These are phyloP conservation scores for Papiliotrema nemorosa DNA, from an alignment of 1,284 basidiomycete genomes.

Conservation along the genomic window DNA sequence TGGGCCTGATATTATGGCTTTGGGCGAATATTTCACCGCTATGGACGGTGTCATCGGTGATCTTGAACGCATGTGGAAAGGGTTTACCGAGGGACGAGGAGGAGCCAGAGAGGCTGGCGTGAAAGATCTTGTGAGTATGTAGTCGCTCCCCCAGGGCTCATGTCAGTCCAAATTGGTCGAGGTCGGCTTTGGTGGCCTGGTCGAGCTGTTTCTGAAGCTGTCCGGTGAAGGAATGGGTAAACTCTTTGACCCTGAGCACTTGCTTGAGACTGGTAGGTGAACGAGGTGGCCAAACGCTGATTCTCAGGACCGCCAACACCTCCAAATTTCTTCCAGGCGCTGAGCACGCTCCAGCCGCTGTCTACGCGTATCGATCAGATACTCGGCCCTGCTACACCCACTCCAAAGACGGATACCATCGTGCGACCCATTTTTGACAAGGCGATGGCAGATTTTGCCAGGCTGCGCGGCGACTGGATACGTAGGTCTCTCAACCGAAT, in stretches of 20 bases:
- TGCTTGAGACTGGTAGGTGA: constrained; percentile 28
- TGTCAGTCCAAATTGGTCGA: constrained; percentile 35
- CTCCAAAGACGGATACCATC: constrained; percentile 26
- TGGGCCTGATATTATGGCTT: constrained; percentile 40
- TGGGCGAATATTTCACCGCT: constrained; percentile 41
- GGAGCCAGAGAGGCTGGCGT: constrained; percentile 43
- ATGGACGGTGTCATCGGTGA: constrained; percentile 41
- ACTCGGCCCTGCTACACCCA: constrained; percentile 16
- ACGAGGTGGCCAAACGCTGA: not conserved
- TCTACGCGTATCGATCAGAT: constrained; percentile 16
- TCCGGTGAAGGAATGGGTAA: constrained; percentile 29
- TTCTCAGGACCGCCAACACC: constrained; percentile 30
- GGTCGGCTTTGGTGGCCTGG: constrained; percentile 32
- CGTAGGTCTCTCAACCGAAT: constrained; percentile 20
- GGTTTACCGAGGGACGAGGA: constrained; percentile 37
- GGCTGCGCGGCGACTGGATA: constrained; percentile 36
- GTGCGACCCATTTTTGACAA: constrained; percentile 27
- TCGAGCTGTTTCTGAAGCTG: constrained; percentile 34
- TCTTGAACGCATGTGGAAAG: constrained; percentile 45
- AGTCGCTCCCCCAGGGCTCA: not conserved
- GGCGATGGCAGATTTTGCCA: constrained; percentile 22
- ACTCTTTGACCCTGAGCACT: constrained; percentile 22
- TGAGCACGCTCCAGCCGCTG: constrained; percentile 25
- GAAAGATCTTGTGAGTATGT: constrained; percentile 35
- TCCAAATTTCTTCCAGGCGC: constrained; percentile 29